These are phyloP conservation scores for Parietichytrium sp. DNA, from an alignment of 108 stramenopile species.

Conservation along the genomic window DNA sequence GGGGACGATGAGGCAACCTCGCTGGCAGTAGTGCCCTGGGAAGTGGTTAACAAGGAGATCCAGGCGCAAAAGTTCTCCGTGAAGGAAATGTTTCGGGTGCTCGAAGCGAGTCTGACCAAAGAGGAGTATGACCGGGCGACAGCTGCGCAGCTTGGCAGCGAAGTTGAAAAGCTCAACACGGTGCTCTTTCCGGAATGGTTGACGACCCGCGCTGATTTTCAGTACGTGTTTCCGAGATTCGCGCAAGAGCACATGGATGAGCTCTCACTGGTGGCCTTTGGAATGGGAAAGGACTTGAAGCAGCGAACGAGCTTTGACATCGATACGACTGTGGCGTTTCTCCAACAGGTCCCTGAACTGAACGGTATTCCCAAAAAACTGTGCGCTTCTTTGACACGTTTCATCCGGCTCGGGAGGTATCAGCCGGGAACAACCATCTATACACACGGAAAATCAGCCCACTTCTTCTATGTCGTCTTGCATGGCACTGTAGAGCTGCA, in stretches of 20 bases:
- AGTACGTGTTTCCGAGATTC: slow-evolving; percentile 2
- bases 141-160: no score
- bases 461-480: neutral
- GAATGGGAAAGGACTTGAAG: slow-evolving; percentile 31
- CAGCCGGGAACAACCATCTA: neutral
- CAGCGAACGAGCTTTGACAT: slow-evolving; percentile 6
- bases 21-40: no score
- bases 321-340: neutral
- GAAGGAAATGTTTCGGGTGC: no score
- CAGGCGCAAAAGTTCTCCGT: no score
- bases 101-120: no score
- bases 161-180: neutral
- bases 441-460: neutral
- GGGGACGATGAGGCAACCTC: no score
- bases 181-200: slow-evolving; percentile 6
- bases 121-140: no score
- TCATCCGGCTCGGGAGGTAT: neutral
- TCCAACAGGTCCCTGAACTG: neutral
- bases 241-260: neutral
- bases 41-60: no score
- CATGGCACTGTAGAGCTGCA: neutral
- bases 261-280: neutral
- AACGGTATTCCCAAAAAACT: neutral
- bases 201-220: neutral
- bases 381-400: neutral